Evolutionary conservation across 345 rosid species (phyloP), one percentile per base, ranked within the genome.

Genomic region (thale cress (Arabidopsis thaliana)): DNA sequence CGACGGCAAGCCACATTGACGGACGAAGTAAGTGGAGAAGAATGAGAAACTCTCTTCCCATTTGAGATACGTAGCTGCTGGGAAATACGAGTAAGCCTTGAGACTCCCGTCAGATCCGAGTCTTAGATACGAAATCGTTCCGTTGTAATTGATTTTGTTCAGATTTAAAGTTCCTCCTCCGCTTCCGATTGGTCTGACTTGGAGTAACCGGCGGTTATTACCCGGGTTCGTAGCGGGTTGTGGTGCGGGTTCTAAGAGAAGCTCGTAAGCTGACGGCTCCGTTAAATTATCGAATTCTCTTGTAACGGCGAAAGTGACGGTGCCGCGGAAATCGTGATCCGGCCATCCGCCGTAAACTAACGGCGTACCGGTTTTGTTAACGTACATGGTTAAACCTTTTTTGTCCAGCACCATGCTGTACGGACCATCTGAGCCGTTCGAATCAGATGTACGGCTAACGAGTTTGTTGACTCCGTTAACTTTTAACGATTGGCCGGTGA

Each of bases 31-130:
- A n/a, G 65, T 72, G 9, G 84, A 79, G 76, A 85, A 84, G 64
- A 85, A 78, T 0, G 82, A 75, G 71, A 79, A 85, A 8, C 82
- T 83, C 57, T 45, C 81, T 37, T 83, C 84, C 84, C 85, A 84
- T 22, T 67, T 78, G 2, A 76, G 52, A 7, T 65, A 76, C 52
- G 74, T 71, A 0, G 81, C 84, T 16, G 83, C 68, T 53, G 51
- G 65, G 2, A 48, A 81, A 53, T 77, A 90, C 6, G 93, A 81
- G 61, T 40, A 82, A n/a, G 84, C 61, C 59, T 65, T 80, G 1
- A 88, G 74, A 45, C 84, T 88, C 6, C 96, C 96, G 44, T 90
- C 93, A 0, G 79, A 56, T 12, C 69, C 86, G 1, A 88, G 79
- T 22, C 89, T 59, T 0, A 90, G 84, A 51, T 74, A 75, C 30